Evolutionary conservation across 2,329 filamentous ascomycete genomes (phyloP), one percentile per base, ranked within the genome.

Genomic region (Diaporthe caulivora): DNA sequence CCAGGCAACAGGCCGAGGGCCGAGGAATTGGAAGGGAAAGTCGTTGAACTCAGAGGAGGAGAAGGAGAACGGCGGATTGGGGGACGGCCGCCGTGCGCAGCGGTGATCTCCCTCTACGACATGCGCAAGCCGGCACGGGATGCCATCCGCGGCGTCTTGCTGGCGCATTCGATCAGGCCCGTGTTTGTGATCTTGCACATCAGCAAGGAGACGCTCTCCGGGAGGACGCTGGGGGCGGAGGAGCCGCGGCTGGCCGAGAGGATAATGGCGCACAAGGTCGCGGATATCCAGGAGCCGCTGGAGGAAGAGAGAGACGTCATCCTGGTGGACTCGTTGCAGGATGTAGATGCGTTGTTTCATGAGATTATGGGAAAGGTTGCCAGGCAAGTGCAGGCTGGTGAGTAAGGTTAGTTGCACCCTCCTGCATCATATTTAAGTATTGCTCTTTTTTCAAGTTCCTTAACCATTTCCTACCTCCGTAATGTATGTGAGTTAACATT

Each of bases 251-350:
- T 69, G 34, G 65, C 53, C 11, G 65, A 69, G 53, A 57, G 8
- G 31, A 69, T 69, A 18, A 69, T 69, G 65, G 65, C 34, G 40
- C 34, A 69, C 34, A 69, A 69, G 53, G 34, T 69, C 40, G 65
- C 65, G 42, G 65, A 69, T 21, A 69, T 69, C 26, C 34, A 42
- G 49, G 65, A 26, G 49, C 65, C 65, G 24, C 53, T 57, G 10
- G 40, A 8, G 13, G 49, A 42, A 26, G 65, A 69, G 40, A 69
- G 3, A 15, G 65, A 69, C 29, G 65, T 47, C 49, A 42, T 54
- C 18, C 34, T 69, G 7, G 34, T 69, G 7, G 65, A 69, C 31
- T 69, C 65, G 10, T n/a, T 69, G 65, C 34, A 21, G 26, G 49
- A 69, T n/a, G 65, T 69, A 21, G 65, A 69, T 37, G 65, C 65